A percentile compares a stretch with the other conserved stretches of the same genome.
Conservation (phyloP, 169 alveolate species). For the Cryptosporidium tyzzeri region DNA sequence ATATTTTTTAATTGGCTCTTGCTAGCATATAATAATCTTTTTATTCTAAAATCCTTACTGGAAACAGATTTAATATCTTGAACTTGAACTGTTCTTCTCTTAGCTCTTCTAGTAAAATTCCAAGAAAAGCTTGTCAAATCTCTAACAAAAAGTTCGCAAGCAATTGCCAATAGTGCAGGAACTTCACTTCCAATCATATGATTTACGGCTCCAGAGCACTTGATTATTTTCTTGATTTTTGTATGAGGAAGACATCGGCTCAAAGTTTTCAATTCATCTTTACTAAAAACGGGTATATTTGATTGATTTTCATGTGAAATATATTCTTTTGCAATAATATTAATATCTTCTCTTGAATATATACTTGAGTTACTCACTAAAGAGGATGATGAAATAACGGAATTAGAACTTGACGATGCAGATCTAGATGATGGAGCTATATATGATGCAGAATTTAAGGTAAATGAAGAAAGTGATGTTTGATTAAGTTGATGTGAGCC, state of each 20-base stretch:
- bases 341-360: not conserved
- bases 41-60: constrained; percentile 12
- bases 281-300: constrained; percentile 3
- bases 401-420: not conserved
- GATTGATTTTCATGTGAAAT: not conserved
- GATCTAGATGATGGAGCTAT: not conserved
- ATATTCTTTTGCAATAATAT: not conserved
- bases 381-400: not conserved
- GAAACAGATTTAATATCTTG: constrained; percentile 47
- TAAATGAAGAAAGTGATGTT: not conserved
- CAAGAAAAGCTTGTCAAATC: constrained; percentile 36
- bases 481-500: not conserved
- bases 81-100: constrained; percentile 36
- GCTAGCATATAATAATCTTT: constrained; percentile 3
- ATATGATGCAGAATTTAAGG: not conserved
- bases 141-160: constrained; percentile 54
- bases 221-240: constrained; percentile 36
- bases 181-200: constrained; percentile 59
- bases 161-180: constrained; percentile 62
- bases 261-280: constrained; percentile 45
- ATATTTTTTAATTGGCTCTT: not conserved
- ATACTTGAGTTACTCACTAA: not conserved
- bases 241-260: constrained; percentile 59
- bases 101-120: constrained; percentile 43
- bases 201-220: constrained; percentile 40